phyloP scores from a whole-genome alignment of 1,139 yeast genomes.

The Kazachstania sp. region DNA sequence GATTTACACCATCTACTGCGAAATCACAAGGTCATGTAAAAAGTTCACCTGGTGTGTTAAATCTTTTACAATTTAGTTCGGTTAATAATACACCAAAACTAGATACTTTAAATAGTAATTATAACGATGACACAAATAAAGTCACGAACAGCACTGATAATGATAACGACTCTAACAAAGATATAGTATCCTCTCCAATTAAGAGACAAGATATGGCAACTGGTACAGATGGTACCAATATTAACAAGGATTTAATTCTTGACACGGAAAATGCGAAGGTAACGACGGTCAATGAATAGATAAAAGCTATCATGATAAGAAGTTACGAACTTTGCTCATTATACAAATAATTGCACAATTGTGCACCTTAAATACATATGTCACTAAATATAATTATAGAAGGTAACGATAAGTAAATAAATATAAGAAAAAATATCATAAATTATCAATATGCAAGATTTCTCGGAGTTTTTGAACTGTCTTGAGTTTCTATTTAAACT shows the following conservation, averaged over 20 bases:
- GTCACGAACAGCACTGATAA: conserved; percentile 3
- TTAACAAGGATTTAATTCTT: conserved; percentile 16
- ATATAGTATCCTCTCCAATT: conserved; percentile 15
- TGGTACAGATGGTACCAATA: neutral
- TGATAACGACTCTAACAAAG: conserved; percentile 7
- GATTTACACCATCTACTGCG: conserved; percentile 8
- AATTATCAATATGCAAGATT: neutral
- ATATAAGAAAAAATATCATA: neutral
- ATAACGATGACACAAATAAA: conserved; percentile 1
- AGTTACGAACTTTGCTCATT: no score
- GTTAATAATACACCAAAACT: conserved; percentile 30
- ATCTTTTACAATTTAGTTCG: conserved; percentile 67
- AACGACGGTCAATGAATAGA: conserved; percentile 20
- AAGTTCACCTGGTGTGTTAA: conserved; percentile 67
- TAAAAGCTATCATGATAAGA: neutral
- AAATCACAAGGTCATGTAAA: conserved; percentile 12
- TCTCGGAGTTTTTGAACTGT: neutral
- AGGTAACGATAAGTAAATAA: neutral
- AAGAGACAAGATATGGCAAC: conserved; percentile 9
- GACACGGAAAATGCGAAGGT: conserved; percentile 29
- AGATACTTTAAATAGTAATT: conserved; percentile 7
- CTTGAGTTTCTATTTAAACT: no score
- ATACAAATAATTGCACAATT: neutral
- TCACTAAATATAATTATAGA: neutral
- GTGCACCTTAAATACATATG: neutral